Percentiles rank a stretch among this genome's conserved stretches.
Evolutionary conservation across 345 rosid genomes (phyloP).

Genomic region (Excoecaria cochinchinensis): DNA sequence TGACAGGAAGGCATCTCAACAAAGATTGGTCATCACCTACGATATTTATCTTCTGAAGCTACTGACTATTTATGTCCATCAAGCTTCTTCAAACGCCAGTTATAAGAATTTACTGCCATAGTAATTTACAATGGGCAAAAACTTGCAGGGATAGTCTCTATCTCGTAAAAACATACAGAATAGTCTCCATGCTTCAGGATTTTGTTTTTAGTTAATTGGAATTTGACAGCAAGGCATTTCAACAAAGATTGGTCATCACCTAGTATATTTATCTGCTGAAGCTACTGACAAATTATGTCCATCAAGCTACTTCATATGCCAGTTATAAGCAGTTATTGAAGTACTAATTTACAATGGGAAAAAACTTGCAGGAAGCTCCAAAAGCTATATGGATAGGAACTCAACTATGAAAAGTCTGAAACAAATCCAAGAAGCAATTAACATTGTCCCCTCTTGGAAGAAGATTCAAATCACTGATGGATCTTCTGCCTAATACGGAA

Average conservation of each 20-base stretch:
- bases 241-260: not conserved
- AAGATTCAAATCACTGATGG: not conserved
- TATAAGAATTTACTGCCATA: not conserved
- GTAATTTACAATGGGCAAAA: no score
- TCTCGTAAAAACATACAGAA: not conserved
- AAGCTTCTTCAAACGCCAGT: not conserved
- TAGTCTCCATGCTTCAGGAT: not conserved
- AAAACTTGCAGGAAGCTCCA: not conserved
- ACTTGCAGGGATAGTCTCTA: no score
- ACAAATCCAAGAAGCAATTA: not conserved
- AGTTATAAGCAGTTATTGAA: not conserved
- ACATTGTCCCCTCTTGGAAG: not conserved
- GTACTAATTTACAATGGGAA: no score
- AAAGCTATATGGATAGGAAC: not conserved
- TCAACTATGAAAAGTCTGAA: not conserved
- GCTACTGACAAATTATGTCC: not conserved
- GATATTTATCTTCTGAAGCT: not conserved
- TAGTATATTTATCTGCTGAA: not conserved
- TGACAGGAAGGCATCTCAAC: not conserved
- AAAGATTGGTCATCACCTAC: not conserved
- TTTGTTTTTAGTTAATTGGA: not conserved
- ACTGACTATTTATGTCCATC: not conserved
- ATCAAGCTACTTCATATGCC: not conserved
- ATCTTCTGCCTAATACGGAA: not conserved
- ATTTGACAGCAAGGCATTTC: not conserved